Evolutionary conservation across 2,329 filamentous ascomycete species (phyloP).

Genomic region (Botrytis elliptica): DNA sequence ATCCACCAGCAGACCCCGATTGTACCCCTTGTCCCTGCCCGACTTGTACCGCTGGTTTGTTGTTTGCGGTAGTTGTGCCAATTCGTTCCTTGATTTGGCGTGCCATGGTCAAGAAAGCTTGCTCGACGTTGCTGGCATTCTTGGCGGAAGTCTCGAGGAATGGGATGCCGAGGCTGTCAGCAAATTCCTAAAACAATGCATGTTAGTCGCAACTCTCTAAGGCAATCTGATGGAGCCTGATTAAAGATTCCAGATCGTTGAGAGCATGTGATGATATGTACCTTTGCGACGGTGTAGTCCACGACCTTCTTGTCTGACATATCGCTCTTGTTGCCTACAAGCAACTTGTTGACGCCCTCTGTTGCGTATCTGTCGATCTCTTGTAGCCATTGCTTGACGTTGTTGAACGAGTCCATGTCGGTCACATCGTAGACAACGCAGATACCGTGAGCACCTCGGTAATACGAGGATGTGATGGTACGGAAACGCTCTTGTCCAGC

Average conservation of each 20-base stretch:
- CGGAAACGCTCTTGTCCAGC: constrained; percentile 99
- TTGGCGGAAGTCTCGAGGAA: constrained; percentile 99
- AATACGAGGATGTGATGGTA: constrained; percentile 99
- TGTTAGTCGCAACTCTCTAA: constrained; percentile 26
- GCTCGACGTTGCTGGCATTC: constrained; percentile 99
- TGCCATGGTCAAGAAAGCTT: constrained; percentile 99
- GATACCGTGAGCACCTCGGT: constrained; percentile 97
- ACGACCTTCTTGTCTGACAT: constrained; percentile 99
- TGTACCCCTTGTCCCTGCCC: constrained; percentile 93
- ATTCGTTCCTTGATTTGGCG: constrained; percentile 99
- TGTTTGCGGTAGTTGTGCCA: constrained; percentile 91
- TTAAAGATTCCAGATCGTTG: constrained; percentile 29
- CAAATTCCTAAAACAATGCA: constrained; percentile 72
- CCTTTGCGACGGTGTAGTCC: constrained; percentile 99
- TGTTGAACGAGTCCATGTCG: constrained; percentile 99
- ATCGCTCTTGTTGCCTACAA: constrained; percentile 99
- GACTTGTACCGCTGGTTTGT: constrained; percentile 97
- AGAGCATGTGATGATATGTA: constrained; percentile 47
- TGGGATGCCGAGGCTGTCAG: constrained; percentile 95
- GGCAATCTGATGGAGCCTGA: constrained; percentile 1
- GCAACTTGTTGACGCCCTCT: constrained; percentile 98
- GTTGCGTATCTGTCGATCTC: constrained; percentile 99
- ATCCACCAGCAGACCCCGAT: constrained; percentile 78
- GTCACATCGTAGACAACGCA: constrained; percentile 99
- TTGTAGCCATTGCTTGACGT: constrained; percentile 99